Evolutionary conservation across 805 yeast species (phyloP), one percentile per base, ranked within the genome.

Genomic region (Hanseniaspora singularis): DNA sequence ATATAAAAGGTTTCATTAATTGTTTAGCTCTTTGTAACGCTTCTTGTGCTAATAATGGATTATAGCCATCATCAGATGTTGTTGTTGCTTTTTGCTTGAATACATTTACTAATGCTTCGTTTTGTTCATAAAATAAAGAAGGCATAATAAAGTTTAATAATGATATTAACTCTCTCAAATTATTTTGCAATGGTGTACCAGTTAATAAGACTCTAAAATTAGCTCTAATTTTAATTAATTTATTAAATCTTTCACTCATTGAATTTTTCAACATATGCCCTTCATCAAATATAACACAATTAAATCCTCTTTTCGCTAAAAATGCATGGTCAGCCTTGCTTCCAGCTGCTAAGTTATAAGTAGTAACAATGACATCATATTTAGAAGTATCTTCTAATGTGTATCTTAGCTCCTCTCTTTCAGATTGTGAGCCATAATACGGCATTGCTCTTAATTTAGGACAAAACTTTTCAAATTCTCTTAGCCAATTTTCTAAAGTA

Each of bases 1-100:
- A 67, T 8, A 92, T 89, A 66, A 92, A 92, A 3, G 99, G 99
- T 2, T 94, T 82, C 97, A 92, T 89, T 96, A 92, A 89, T 4
- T 92, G 81, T 61, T 85, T 86, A 3, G 99, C 99, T 58, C 87
- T 83, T 28, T 78, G 72, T 51, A 92, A 87, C 0, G 98, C 94
- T 64, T 89, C 94, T 53, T 81, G 82, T 0, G 96, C 85, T 33
- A 92, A 66, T 36, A 92, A 69, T 1, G 95, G 95, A 54, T 84
- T 83, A 57, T 74, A 81, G 46, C 66, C 68, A 36, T 72, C 71
- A 9, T 66, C 65, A 46, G 66, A 67, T 14, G 74, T 72, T 1
- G 95, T 83, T 44, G 77, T 79, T 3, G 87, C 89, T 61, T 79
- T 81, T 64, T 88, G 95, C 62, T 82, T 82, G 68, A 92, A 92